Conservation (phyloP, 2,329 filamentous ascomycete genomes). For the Xylaria hypoxylon region DNA sequence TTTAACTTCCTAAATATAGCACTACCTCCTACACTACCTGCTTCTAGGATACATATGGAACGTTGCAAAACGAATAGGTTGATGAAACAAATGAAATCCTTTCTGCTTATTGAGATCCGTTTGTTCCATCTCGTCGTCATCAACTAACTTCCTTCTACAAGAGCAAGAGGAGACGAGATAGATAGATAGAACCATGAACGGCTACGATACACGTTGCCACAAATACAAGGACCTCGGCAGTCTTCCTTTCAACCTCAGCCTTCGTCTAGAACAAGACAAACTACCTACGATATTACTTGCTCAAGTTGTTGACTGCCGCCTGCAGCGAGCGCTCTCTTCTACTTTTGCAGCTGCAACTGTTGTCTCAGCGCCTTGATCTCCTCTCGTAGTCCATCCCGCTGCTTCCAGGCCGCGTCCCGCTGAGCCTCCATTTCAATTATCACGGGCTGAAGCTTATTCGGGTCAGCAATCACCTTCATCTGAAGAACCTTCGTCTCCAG, state of each 20-base stretch:
- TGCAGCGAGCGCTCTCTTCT: constrained; percentile 1
- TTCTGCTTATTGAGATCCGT: constrained; percentile 8
- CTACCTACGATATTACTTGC: neutral
- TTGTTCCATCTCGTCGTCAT: neutral
- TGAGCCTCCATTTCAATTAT: constrained; percentile 25
- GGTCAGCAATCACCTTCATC: constrained; percentile 21
- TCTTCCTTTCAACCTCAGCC: neutral
- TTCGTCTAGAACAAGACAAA: neutral
- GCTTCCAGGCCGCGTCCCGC: constrained; percentile 11
- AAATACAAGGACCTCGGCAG: neutral
- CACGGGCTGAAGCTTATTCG: constrained; percentile 18
- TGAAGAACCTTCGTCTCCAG: constrained; percentile 7
- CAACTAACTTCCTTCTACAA: too few relatives aligned
- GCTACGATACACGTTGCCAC: constrained; percentile 3
- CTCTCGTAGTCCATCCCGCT: constrained; percentile 3
- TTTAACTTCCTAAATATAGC: constrained; percentile 19
- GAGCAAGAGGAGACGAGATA: neutral
- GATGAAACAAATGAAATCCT: constrained; percentile 34
- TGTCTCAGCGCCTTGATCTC: neutral
- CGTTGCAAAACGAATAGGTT: constrained; percentile 19
- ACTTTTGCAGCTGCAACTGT: constrained; percentile 3
- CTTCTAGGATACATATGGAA: constrained; percentile 23
- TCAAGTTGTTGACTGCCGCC: neutral
- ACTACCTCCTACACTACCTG: too few relatives aligned
- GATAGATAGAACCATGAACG: constrained; percentile 2